Conservation (phyloP, 1,284 basidiomycete genomes). For the Pholiota adiposa region DNA sequence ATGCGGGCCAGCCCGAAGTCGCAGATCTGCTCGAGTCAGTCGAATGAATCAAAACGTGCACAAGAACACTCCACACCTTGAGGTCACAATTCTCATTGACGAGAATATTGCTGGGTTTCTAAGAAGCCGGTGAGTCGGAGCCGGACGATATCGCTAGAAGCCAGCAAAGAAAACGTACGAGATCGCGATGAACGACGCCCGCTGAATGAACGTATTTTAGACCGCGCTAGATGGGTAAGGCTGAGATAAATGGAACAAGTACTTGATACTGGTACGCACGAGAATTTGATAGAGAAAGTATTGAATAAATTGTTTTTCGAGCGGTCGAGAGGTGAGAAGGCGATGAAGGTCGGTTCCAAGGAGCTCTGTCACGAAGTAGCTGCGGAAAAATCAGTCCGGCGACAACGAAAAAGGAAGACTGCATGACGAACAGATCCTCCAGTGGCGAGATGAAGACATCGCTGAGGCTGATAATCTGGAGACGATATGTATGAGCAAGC, state of each 20-base stretch:
- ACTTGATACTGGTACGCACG: slow-evolving; percentile 47
- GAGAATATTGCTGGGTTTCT: slow-evolving; percentile 99
- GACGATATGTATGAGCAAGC: slow-evolving; percentile 13
- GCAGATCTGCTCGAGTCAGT: slow-evolving; percentile 73
- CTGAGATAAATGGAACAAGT: background rate
- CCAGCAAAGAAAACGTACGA: slow-evolving; percentile 53
- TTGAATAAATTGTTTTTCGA: slow-evolving; percentile 99
- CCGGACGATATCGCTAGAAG: background rate
- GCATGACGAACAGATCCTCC: slow-evolving; percentile 83
- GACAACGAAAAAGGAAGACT: slow-evolving; percentile 9
- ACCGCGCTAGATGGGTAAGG: slow-evolving; percentile 67
- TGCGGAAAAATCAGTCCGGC: slow-evolving; percentile 32
- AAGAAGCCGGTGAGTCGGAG: background rate
- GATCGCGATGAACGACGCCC: slow-evolving; percentile 97
- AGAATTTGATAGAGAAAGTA: slow-evolving; percentile 99
- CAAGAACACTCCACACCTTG: slow-evolving; percentile 34
- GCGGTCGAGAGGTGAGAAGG: slow-evolving; percentile 91
- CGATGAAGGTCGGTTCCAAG: slow-evolving; percentile 98
- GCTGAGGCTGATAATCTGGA: slow-evolving; percentile 95
- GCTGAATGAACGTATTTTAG: slow-evolving; percentile 99
- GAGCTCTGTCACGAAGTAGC: slow-evolving; percentile 99
- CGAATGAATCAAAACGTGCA: slow-evolving; percentile 4
- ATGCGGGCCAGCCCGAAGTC: slow-evolving; percentile 98
- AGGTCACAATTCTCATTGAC: slow-evolving; percentile 99
- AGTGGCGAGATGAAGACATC: slow-evolving; percentile 99